Evolutionary conservation across 345 rosid species (phyloP).

Genomic region (Crucihimalaya himalaica): DNA sequence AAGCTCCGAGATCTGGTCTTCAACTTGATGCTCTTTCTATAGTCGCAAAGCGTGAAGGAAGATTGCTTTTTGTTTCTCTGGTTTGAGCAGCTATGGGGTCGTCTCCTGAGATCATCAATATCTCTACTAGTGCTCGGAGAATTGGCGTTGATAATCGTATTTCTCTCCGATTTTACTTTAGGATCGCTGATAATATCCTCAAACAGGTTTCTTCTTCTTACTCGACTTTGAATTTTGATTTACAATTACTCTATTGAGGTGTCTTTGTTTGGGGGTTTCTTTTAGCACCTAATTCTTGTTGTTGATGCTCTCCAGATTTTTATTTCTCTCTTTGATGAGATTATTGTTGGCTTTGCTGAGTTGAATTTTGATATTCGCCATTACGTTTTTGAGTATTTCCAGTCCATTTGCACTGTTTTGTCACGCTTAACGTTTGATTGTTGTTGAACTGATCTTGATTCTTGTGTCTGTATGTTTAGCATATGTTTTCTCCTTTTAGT

Average conservation of each 20-base stretch:
- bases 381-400: background rate
- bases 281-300: background rate
- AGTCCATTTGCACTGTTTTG: background rate
- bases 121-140: constrained; percentile 68
- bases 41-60: constrained; percentile 23
- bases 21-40: constrained; percentile 16
- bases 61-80: constrained; percentile 2
- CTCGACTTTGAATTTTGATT: constrained; percentile 20
- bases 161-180: constrained; percentile 71
- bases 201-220: constrained; percentile 58
- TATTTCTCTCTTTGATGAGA: background rate
- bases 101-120: constrained; percentile 60
- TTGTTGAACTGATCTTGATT: background rate
- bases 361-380: background rate
- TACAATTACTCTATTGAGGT: background rate
- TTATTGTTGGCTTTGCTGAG: background rate
- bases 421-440: background rate
- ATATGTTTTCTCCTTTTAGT: background rate
- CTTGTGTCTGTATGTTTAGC: background rate
- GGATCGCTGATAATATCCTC: constrained; percentile 93
- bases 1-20: constrained; percentile 24
- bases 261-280: background rate
- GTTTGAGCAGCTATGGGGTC: constrained; percentile 54
- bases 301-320: background rate
- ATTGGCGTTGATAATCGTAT: constrained; percentile 83